Evolutionary conservation across 169 alveolate genomes (phyloP).

Genomic region (Perkinsus chesapeaki): DNA sequence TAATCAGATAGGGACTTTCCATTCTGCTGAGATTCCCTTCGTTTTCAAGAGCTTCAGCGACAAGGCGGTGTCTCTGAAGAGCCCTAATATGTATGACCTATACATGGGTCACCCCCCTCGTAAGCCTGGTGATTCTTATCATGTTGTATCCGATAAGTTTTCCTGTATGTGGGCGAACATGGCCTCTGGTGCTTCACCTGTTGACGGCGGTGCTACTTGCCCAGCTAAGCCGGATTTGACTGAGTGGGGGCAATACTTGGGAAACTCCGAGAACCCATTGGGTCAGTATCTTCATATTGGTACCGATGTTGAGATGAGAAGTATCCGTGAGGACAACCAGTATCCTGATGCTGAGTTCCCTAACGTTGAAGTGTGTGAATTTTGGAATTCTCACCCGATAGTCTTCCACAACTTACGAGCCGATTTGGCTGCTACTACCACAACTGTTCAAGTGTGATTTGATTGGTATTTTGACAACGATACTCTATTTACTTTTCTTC

Average conservation of each 20-base stretch:
- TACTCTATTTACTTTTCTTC: no score
- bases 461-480: neutral
- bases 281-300: neutral
- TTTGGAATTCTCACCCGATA: neutral
- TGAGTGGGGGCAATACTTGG: neutral
- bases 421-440: neutral
- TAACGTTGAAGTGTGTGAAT: neutral
- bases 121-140: neutral
- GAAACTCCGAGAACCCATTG: neutral
- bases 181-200: neutral
- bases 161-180: neutral
- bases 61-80: neutral
- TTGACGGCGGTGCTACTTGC: neutral
- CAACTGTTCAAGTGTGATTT: neutral
- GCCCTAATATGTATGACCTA: neutral
- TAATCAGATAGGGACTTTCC: neutral
- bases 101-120: neutral
- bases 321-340: neutral
- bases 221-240: neutral
- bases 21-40: neutral
- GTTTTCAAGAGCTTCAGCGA: neutral
- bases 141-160: neutral
- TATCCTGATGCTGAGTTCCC: neutral
- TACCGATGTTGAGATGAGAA: neutral
- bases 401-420: neutral